Base-by-base conservation (phyloP, 2,329 filamentous ascomycete genomes). In the Metarhizium anisopliae region DNA sequence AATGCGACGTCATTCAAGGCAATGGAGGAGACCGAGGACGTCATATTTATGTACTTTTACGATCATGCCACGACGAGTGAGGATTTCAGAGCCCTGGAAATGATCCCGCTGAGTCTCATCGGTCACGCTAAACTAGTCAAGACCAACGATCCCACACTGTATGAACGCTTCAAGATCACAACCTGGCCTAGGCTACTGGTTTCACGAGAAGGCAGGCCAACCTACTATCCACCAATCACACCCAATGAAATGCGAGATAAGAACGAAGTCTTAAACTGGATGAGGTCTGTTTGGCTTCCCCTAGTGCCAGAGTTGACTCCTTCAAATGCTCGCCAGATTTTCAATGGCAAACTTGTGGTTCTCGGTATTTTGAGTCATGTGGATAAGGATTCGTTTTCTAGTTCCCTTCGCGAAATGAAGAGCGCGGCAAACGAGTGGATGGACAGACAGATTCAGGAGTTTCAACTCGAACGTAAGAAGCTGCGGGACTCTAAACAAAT, bases 31-130 rank as follows among this genome's bases (percentile, higher is more conserved):
- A 93, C 88, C 60, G 90, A 97, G 64, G 92, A 97, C 58, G 94
- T 99, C 59, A 87, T 97, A 55, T 99, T 99, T 71, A 75, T 96
- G 62, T 99, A 97, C 75, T 95, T 97, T 72, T 99, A 96, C 72
- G 94, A 99, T 68, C 86, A 95, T 63, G 94, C 94, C 13, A 96
- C 93, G 2, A 95, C 91, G 0, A 85, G 79, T 47, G 94, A 99
- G 72, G 94, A 99, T 67, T 96, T 99, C 66, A 78, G 81, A 63
- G 92, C 93, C 25, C 77, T 99, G 47, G 90, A 97, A 60, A 85
- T 91, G 43, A 75, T 99, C 36, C 90, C 90, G 16, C 78, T 97
- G 55, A 92, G 85, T 69, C 80, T 99, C 56, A 90, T 99, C 58
- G 94, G 93, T 36, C 91, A 90, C 67, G 94, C 90, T 32, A 94